These are phyloP conservation scores for Mycena crocata DNA, from an alignment of 768 basidiomycete species.

Conservation along the genomic window DNA sequence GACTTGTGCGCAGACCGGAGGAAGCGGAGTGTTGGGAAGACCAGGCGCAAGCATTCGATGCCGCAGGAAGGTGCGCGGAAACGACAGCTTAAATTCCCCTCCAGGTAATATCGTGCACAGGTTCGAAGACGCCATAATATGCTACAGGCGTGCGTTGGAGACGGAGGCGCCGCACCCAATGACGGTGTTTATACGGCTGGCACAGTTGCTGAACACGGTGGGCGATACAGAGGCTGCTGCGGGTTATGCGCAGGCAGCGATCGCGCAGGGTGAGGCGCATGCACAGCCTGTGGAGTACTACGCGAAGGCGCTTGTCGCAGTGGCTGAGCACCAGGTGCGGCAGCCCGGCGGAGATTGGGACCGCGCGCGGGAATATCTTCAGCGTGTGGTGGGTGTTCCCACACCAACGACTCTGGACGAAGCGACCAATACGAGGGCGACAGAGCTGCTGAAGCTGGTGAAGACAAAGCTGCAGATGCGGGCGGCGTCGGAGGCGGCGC, in stretches of 20 bases:
- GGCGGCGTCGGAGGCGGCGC: conserved; percentile 24
- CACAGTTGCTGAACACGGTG: conserved; percentile 58
- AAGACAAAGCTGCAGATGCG: conserved; percentile 62
- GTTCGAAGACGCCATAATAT: conserved; percentile 22
- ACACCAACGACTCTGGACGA: conserved; percentile 34
- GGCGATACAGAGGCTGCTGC: conserved; percentile 61
- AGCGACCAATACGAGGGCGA: conserved; percentile 48
- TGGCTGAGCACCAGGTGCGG: conserved; percentile 68
- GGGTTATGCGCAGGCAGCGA: conserved; percentile 66
- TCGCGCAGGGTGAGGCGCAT: conserved; percentile 37
- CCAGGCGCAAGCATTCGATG: conserved; percentile 76
- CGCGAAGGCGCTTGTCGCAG: conserved; percentile 66
- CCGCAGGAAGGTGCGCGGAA: conserved; percentile 65
- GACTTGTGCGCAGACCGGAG: conserved; percentile 62
- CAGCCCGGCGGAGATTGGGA: conserved; percentile 58
- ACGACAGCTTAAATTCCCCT: no score
- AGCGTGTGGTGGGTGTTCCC: conserved; percentile 16
- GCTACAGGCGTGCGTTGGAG: conserved; percentile 28
- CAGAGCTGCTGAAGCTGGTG: conserved; percentile 61
- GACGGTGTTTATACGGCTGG: conserved; percentile 61
- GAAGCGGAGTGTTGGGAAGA: conserved; percentile 85
- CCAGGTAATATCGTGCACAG: no score
- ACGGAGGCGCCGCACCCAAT: conserved; percentile 57
- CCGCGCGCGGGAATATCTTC: conserved; percentile 64
- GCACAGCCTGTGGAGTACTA: conserved; percentile 62